phyloP scores from a whole-genome alignment of 202 grass and related monocot genomes.

The Tripidium arundinaceum region DNA sequence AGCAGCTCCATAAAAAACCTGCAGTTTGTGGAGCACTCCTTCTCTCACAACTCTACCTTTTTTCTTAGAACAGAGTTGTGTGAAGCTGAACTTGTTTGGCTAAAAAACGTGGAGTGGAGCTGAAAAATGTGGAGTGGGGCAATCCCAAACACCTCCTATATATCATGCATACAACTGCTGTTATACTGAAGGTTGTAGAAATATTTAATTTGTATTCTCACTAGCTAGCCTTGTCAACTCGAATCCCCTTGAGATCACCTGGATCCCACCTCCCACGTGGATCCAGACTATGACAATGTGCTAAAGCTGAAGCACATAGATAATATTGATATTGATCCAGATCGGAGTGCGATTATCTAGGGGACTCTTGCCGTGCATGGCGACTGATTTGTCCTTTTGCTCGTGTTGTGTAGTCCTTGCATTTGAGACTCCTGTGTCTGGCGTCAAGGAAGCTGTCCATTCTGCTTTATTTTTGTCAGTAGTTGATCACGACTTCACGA shows the following conservation, averaged over 20 bases:
- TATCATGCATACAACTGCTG: too few species aligned
- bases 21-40: too few species aligned
- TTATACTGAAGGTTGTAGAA: neutral
- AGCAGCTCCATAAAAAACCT: too few species aligned
- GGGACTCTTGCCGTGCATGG: neutral
- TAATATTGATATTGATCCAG: too few species aligned
- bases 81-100: too few species aligned
- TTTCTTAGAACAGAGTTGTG: too few species aligned
- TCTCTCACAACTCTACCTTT: too few species aligned
- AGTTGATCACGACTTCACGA: neutral
- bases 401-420: neutral
- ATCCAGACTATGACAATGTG: neutral
- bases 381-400: neutral
- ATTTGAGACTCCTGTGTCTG: neutral
- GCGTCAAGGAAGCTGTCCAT: neutral
- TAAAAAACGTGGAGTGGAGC: too few species aligned
- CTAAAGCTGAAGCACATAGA: neutral
- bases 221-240: neutral
- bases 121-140: too few species aligned
- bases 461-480: neutral
- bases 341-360: neutral
- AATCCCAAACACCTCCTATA: too few species aligned
- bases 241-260: slow-evolving; percentile 1
- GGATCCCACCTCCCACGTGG: slow-evolving; percentile 13
- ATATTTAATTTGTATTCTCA: neutral